phyloP scores from a whole-genome alignment of 371 early-diverging fungal species.

The Lichtheimia corymbifera region DNA sequence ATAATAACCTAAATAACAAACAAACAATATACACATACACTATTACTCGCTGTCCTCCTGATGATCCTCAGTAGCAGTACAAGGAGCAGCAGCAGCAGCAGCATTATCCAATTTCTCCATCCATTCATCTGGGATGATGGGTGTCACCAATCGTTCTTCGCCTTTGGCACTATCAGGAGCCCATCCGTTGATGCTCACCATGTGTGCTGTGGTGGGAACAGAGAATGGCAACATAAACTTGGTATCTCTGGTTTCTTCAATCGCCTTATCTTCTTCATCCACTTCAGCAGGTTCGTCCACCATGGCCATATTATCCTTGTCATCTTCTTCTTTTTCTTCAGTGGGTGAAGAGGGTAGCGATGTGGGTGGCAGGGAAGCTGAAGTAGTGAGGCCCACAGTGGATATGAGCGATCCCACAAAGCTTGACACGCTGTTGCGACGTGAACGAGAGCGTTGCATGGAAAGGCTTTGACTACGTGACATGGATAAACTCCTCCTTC shows the following conservation, averaged over 20 bases:
- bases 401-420: constrained; percentile 31
- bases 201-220: constrained; percentile 47
- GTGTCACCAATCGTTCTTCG: constrained; percentile 15
- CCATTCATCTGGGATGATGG: constrained; percentile 19
- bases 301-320: too few relatives aligned
- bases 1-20: too few relatives aligned
- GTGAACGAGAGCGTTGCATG: constrained; percentile 20
- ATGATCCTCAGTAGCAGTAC: too few relatives aligned
- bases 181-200: constrained; percentile 25
- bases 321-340: neutral
- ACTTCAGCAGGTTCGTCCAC: constrained; percentile 21
- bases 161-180: constrained; percentile 12
- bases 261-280: constrained; percentile 43
- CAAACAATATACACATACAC: too few relatives aligned
- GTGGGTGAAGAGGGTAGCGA: constrained; percentile 16
- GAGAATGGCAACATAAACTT: constrained; percentile 58
- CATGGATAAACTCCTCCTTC: constrained; percentile 3
- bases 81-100: too few relatives aligned
- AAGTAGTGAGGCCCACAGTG: constrained; percentile 22
- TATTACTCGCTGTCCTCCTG: too few relatives aligned
- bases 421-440: constrained; percentile 33
- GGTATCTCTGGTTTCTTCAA: constrained; percentile 50
- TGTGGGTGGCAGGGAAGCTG: constrained; percentile 16
- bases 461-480: constrained; percentile 22
- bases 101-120: constrained; percentile 18